Evolutionary conservation across 202 grass and related monocot species (phyloP).

Genomic region (Tripidium arundinaceum): DNA sequence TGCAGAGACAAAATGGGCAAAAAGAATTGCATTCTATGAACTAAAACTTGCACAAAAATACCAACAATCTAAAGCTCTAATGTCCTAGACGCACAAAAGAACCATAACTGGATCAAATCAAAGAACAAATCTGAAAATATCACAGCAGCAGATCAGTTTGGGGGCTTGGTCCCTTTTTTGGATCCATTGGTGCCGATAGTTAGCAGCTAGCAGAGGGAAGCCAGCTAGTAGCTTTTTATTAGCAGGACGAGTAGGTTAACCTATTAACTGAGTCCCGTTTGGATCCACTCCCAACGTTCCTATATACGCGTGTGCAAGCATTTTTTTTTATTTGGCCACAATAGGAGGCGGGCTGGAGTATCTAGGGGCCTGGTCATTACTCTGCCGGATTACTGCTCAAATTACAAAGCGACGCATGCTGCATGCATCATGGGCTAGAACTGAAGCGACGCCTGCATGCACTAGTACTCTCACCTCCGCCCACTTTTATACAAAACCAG

Average conservation of each 20-base stretch:
- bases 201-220: not conserved
- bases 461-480: not conserved
- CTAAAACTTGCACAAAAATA: not conserved
- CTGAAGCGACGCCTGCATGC: not conserved
- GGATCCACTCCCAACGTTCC: not conserved
- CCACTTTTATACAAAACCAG: no score
- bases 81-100: not conserved
- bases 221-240: not conserved
- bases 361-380: not conserved
- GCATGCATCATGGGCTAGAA: not conserved
- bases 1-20: not conserved
- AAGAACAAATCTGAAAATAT: not conserved
- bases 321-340: not conserved
- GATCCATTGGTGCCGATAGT: not conserved
- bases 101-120: not conserved
- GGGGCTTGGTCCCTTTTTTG: not conserved
- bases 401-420: not conserved
- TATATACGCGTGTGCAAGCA: not conserved
- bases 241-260: not conserved
- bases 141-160: not conserved
- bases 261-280: not conserved
- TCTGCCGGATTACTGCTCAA: not conserved
- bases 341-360: not conserved
- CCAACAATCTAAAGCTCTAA: not conserved
- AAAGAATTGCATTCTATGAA: not conserved